Evolutionary conservation across 441 rosid species (phyloP).

Genomic region (Bruguiera hainesii): DNA sequence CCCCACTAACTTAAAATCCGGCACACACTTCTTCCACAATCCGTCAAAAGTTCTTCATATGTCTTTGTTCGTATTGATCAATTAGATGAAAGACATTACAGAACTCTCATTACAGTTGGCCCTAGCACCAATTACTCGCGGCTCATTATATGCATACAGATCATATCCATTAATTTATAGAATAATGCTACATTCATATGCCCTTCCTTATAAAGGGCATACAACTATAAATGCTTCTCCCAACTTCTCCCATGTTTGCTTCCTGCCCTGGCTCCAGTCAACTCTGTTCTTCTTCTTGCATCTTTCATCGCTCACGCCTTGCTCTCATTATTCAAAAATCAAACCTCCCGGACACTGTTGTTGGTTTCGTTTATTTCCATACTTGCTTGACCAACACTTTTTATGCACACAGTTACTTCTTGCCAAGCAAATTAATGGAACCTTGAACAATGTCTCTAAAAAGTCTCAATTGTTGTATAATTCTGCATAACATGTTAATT

Average conservation of each 20-base stretch:
- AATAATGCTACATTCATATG: neutral
- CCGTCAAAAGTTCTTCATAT: constrained; percentile 43
- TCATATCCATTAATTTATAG: neutral
- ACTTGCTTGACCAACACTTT: constrained; percentile 76
- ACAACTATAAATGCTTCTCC: constrained; percentile 31
- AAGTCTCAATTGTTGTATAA: too few species aligned
- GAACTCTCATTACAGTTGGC: constrained; percentile 29
- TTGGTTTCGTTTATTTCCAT: constrained; percentile 86
- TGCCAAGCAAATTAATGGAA: constrained; percentile 52
- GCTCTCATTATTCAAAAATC: constrained; percentile 23
- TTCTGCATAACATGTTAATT: too few species aligned
- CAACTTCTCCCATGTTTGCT: constrained; percentile 27
- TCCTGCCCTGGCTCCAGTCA: constrained; percentile 33
- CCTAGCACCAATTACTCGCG: constrained; percentile 50
- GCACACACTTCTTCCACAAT: neutral
- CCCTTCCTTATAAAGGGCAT: neutral
- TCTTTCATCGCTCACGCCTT: constrained; percentile 25
- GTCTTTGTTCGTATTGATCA: constrained; percentile 51
- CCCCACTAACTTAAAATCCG: constrained; percentile 25
- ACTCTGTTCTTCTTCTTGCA: constrained; percentile 22
- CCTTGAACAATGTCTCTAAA: constrained; percentile 13
- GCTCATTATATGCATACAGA: constrained; percentile 23
- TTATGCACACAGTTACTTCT: constrained; percentile 86
- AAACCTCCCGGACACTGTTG: constrained; percentile 46
- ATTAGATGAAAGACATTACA: constrained; percentile 22